phyloP scores from a whole-genome alignment of 2,329 filamentous ascomycete species.

The Dryadomyces sulphureus region DNA sequence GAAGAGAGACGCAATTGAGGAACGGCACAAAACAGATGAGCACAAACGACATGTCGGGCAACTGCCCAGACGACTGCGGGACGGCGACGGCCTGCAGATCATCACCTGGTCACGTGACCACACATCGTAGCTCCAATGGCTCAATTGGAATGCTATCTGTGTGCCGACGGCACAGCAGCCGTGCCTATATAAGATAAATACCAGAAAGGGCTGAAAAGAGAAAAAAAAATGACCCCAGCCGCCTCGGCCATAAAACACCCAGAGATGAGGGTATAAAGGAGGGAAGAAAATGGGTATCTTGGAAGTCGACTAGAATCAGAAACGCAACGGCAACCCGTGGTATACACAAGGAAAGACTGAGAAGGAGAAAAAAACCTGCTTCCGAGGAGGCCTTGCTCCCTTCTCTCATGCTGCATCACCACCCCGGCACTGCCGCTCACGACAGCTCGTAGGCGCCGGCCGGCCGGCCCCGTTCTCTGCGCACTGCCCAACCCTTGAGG shows the following conservation, averaged over 20 bases:
- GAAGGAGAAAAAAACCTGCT: not conserved
- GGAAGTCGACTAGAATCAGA: conserved; percentile 3
- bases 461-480: conserved; percentile 23
- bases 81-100: too few relatives aligned
- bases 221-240: not conserved
- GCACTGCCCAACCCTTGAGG: conserved; percentile 73
- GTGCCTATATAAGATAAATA: not conserved
- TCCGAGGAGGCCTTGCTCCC: not conserved
- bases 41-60: not conserved
- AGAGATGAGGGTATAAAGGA: not conserved
- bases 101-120: too few relatives aligned
- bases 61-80: too few relatives aligned
- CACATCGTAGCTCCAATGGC: too few relatives aligned
- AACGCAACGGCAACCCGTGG: not conserved
- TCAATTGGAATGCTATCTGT: too few relatives aligned
- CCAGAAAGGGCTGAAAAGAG: not conserved
- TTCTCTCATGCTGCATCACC: not conserved
- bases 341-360: conserved; percentile 8
- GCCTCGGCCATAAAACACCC: not conserved
- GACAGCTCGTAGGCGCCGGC: conserved; percentile 10
- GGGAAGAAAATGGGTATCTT: conserved; percentile 7
- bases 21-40: not conserved
- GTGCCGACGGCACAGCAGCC: not conserved
- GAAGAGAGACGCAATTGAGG: not conserved
- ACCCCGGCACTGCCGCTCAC: not conserved